Conservation (phyloP, 2,329 filamentous ascomycete species). For the Aquanectria penicillioides region DNA sequence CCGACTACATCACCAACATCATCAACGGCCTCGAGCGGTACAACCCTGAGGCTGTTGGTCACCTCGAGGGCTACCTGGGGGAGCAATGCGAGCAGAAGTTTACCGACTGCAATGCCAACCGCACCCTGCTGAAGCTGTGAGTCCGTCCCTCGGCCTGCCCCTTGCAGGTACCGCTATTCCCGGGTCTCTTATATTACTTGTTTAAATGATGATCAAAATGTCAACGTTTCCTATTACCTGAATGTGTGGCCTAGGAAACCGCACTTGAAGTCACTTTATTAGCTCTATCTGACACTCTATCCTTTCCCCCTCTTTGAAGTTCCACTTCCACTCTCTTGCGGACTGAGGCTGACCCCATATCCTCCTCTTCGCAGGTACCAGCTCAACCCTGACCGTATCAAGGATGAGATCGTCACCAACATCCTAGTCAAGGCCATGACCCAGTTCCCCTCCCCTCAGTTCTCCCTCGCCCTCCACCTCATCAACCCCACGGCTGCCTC, state of each 20-base stretch:
- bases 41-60: constrained; percentile 94
- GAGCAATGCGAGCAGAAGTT: constrained; percentile 96
- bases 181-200: constrained; percentile 26
- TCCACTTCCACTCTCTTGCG: background rate
- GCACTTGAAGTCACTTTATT: constrained; percentile 73
- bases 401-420: constrained; percentile 98
- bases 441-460: constrained; percentile 95
- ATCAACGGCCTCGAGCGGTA: constrained; percentile 98
- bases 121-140: constrained; percentile 97
- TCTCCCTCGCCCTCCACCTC: constrained; percentile 92
- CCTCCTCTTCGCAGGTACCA: constrained; percentile 78
- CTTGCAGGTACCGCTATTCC: constrained; percentile 12
- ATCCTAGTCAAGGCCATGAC: constrained; percentile 98
- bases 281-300: constrained; percentile 74
- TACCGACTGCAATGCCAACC: constrained; percentile 95
- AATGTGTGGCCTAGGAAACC: constrained; percentile 66
- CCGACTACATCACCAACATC: constrained; percentile 90
- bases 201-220: constrained; percentile 73
- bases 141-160: constrained; percentile 51
- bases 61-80: constrained; percentile 93
- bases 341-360: constrained; percentile 32
- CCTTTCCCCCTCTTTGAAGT: background rate
- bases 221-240: constrained; percentile 99
- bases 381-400: constrained; percentile 98
- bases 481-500: constrained; percentile 80